Evolutionary conservation across 73 alveolate genomes (phyloP).

Genomic region (Blepharisma stoltei): DNA sequence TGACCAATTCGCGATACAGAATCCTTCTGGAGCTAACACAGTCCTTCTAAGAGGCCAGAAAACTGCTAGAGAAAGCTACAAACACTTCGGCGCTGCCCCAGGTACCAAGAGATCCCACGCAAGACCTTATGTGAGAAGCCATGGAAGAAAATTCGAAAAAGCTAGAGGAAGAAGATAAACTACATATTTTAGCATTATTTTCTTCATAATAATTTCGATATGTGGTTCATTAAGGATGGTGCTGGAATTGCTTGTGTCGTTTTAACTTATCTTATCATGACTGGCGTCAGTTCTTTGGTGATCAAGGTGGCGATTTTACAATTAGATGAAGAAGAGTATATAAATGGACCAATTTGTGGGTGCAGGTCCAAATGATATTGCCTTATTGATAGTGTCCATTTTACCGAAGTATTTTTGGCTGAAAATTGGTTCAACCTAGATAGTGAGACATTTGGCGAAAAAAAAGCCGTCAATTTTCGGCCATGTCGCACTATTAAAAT

Average conservation of each 20-base stretch:
- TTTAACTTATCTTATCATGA: not conserved
- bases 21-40: slow-evolving; percentile 72
- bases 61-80: slow-evolving; percentile 80
- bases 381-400: too few relatives aligned
- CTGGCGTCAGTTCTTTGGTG: not conserved
- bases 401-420: too few relatives aligned
- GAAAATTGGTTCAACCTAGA: too few relatives aligned
- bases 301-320: not conserved
- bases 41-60: slow-evolving; percentile 82
- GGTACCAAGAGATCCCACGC: slow-evolving; percentile 67
- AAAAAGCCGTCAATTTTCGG: too few relatives aligned
- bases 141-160: slow-evolving; percentile 60
- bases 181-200: not conserved
- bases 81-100: slow-evolving; percentile 82
- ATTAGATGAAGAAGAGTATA: not conserved
- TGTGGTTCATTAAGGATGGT: slow-evolving; percentile 15
- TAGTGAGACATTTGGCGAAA: too few relatives aligned
- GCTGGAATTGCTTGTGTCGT: not conserved
- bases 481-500: too few relatives aligned
- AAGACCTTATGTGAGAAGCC: slow-evolving; percentile 40
- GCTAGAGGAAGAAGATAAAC: slow-evolving; percentile 34
- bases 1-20: slow-evolving; percentile 75
- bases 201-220: not conserved
- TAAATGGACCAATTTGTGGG: not conserved
- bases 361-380: too few relatives aligned